Evolutionary conservation across 192 early-diverging fungal genomes (phyloP).

Genomic region (Haplosporangium gracile): DNA sequence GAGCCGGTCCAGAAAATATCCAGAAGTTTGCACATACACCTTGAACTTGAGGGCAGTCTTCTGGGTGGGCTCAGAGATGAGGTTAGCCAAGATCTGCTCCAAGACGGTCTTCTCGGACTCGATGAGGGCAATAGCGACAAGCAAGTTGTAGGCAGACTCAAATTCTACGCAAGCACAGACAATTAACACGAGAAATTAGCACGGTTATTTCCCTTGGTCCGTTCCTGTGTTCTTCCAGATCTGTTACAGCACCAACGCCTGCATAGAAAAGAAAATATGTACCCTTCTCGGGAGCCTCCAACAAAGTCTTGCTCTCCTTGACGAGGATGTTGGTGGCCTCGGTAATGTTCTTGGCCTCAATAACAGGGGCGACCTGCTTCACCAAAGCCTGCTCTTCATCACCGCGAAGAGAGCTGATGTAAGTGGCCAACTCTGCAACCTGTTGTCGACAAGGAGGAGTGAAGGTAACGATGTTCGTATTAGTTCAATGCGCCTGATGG

Average conservation of each 20-base stretch:
- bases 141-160: slow-evolving; percentile 77
- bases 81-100: slow-evolving; percentile 60
- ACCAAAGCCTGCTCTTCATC: slow-evolving; percentile 62
- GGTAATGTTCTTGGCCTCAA: slow-evolving; percentile 70
- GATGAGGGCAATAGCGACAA: slow-evolving; percentile 72
- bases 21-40: slow-evolving; percentile 61
- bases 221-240: background rate
- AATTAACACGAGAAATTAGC: background rate
- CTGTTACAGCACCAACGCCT: background rate
- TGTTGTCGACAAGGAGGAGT: slow-evolving; percentile 31
- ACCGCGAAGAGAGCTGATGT: slow-evolving; percentile 71
- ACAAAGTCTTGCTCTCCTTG: slow-evolving; percentile 65
- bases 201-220: background rate
- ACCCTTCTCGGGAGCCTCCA: slow-evolving; percentile 73
- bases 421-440: slow-evolving; percentile 79
- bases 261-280: slow-evolving; percentile 7
- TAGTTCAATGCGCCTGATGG: background rate
- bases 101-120: slow-evolving; percentile 60
- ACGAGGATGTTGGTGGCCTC: slow-evolving; percentile 70
- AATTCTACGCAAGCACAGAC: slow-evolving; percentile 59
- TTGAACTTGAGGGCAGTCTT: slow-evolving; percentile 72
- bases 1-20: slow-evolving; percentile 2
- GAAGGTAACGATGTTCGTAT: background rate
- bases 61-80: slow-evolving; percentile 64
- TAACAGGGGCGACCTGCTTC: slow-evolving; percentile 63